Percentiles rank a stretch among this genome's conserved stretches.
phyloP scores from a whole-genome alignment of 306 rosid genomes.

The Glycyrrhiza uralensis region DNA sequence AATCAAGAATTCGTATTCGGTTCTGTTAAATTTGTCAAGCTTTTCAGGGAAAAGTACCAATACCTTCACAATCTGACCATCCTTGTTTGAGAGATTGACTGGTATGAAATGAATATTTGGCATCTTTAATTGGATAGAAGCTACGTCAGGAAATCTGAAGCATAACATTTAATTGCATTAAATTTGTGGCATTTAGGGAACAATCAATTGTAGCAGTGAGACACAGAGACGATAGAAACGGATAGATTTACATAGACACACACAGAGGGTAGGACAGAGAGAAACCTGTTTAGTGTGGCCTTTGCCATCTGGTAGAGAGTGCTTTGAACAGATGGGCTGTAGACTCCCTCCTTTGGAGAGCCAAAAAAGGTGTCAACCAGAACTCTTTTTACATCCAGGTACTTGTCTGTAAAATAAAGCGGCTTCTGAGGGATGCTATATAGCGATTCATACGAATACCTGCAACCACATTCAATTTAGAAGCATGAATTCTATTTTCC shows the following conservation, averaged over 20 bases:
- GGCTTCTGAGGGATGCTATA: slow-evolving; percentile 57
- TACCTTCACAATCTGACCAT: slow-evolving; percentile 79
- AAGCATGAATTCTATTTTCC: slow-evolving; percentile 10
- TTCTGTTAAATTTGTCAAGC: slow-evolving; percentile 8
- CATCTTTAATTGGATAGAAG: slow-evolving; percentile 73
- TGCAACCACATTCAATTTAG: slow-evolving; percentile 35
- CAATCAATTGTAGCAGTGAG: not conserved
- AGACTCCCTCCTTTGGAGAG: slow-evolving; percentile 70
- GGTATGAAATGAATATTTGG: slow-evolving; percentile 96
- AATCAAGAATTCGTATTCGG: not conserved
- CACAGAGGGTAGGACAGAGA: not conserved
- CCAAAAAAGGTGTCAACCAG: slow-evolving; percentile 73
- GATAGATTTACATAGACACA: not conserved
- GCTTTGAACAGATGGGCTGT: slow-evolving; percentile 91
- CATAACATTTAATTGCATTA: slow-evolving; percentile 22
- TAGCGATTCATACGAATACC: slow-evolving; percentile 69
- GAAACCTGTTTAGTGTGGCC: slow-evolving; percentile 66
- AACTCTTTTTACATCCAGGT: slow-evolving; percentile 56
- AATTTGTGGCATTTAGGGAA: not conserved
- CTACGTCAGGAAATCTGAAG: slow-evolving; percentile 71
- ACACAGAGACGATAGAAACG: not conserved
- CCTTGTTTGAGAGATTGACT: slow-evolving; percentile 71
- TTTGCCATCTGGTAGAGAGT: slow-evolving; percentile 90
- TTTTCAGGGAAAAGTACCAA: slow-evolving; percentile 1
- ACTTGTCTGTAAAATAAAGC: slow-evolving; percentile 64